Evolutionary conservation across 257 asterid species (phyloP), one percentile per base, ranked within the genome.

Genomic region (Salvia hispanica): DNA sequence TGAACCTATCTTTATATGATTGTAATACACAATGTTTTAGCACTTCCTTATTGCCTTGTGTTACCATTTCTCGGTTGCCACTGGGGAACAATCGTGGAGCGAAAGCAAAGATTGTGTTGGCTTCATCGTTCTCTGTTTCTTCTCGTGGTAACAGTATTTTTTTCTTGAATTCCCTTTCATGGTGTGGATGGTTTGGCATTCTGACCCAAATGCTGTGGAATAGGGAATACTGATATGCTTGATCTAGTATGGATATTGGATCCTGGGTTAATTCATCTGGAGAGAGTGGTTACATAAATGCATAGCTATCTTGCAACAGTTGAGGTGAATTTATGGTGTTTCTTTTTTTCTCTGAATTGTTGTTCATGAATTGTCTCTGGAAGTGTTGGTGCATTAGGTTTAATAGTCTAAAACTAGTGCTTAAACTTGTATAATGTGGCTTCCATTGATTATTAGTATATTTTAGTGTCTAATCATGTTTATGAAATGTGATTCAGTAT

Each of bases 111-210:
- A 18, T 15, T 16, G 40, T 85, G 76, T 83, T 90, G 51, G 84
- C 80, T 71, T 87, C 89, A 13, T 76, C 85, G 89, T 85, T 87
- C 31, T 81, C 88, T 3, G 82, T 75, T 63, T 77, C 89, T 34
- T 25, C 93, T 39, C 81, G 81, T 25, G 60, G 69, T 42, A 79
- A 72, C 44, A 81, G 82, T 14, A 1, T 14, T 55, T 64, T 25
- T 9, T 47, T 64, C 65, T 10, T 55, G 16, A 57, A 46, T 56
- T 67, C 25, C 40, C 46, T 58, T 58, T 58, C 4, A 4, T 63
- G 57, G 69, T 44, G 25, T 56, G 16, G 74, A 40, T 59, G 67
- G 34, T 70, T 60, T n/a, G 52, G 3, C 21, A 34, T 50, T 64
- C 18, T 34, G 33, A 58, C 14, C 31, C 11, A 12, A 60, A 28